Evolutionary conservation across 2,329 filamentous ascomycete genomes (phyloP).

Genomic region (Neophaeococcomyces aloes): DNA sequence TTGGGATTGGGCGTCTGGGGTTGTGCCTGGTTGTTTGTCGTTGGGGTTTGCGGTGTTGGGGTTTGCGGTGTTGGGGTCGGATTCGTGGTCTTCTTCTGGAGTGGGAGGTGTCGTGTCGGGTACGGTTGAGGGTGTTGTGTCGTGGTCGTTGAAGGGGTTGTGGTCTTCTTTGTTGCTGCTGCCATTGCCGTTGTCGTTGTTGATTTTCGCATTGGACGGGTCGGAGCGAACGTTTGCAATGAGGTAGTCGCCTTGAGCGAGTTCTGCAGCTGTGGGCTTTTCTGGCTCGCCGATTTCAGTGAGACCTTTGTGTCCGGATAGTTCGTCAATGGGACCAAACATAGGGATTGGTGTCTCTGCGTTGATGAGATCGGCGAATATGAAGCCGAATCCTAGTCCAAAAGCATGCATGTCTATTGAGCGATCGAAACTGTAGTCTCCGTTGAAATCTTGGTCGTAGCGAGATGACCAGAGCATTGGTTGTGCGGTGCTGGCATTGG

Average conservation of each 20-base stretch:
- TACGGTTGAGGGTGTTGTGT: slow-evolving; percentile 4
- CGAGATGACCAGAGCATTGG: slow-evolving; percentile 22
- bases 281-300: slow-evolving; percentile 17
- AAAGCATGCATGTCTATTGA: slow-evolving; percentile 22
- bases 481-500: slow-evolving; percentile 15
- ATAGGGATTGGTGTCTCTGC: slow-evolving; percentile 16
- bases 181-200: background rate
- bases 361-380: slow-evolving; percentile 19
- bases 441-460: slow-evolving; percentile 20
- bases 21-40: slow-evolving; percentile 5
- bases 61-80: background rate
- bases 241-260: slow-evolving; percentile 14
- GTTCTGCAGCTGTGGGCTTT: slow-evolving; percentile 17
- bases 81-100: background rate
- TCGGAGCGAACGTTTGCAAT: slow-evolving; percentile 9
- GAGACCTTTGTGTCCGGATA: slow-evolving; percentile 16
- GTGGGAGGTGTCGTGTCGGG: background rate
- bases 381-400: slow-evolving; percentile 20
- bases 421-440: slow-evolving; percentile 16
- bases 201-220: slow-evolving; percentile 5
- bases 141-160: slow-evolving; percentile 7
- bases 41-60: slow-evolving; percentile 1
- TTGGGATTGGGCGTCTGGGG: slow-evolving; percentile 4
- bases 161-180: background rate
- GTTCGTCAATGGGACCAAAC: slow-evolving; percentile 18